Conservation (phyloP, 495 filamentous ascomycete species). For the Cercophora scortea region DNA sequence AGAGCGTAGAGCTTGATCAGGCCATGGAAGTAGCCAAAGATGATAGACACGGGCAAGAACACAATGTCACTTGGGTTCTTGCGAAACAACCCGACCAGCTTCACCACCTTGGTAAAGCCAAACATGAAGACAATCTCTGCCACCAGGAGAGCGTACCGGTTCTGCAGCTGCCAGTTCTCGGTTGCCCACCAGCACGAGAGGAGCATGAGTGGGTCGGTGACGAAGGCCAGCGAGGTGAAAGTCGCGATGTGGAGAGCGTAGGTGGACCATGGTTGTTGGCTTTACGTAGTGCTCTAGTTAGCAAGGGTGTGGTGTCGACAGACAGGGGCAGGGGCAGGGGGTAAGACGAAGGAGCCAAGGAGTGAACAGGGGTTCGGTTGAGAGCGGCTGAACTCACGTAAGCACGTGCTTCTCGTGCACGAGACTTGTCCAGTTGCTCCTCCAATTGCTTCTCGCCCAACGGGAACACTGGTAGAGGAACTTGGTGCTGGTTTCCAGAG, state of each 20-base stretch:
- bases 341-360: background rate
- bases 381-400: conserved; percentile 44
- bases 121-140: conserved; percentile 45
- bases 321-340: background rate
- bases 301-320: background rate
- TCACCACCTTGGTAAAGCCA: conserved; percentile 64
- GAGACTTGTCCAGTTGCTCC: conserved; percentile 73
- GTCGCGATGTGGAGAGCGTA: conserved; percentile 72
- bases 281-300: conserved; percentile 22
- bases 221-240: conserved; percentile 60
- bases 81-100: conserved; percentile 65
- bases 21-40: conserved; percentile 74
- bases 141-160: conserved; percentile 37
- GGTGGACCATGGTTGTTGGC: conserved; percentile 65
- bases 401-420: conserved; percentile 60
- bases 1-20: conserved; percentile 70
- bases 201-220: conserved; percentile 56
- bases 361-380: background rate
- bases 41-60: conserved; percentile 61
- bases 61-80: conserved; percentile 61
- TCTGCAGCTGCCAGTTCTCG: conserved; percentile 32
- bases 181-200: conserved; percentile 45
- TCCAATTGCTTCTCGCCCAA: conserved; percentile 77
- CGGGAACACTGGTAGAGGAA: conserved; percentile 73
- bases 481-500: conserved; percentile 62